phyloP scores from a whole-genome alignment of 495 filamentous ascomycete genomes.

The Penicillium macrosclerotiorum region DNA sequence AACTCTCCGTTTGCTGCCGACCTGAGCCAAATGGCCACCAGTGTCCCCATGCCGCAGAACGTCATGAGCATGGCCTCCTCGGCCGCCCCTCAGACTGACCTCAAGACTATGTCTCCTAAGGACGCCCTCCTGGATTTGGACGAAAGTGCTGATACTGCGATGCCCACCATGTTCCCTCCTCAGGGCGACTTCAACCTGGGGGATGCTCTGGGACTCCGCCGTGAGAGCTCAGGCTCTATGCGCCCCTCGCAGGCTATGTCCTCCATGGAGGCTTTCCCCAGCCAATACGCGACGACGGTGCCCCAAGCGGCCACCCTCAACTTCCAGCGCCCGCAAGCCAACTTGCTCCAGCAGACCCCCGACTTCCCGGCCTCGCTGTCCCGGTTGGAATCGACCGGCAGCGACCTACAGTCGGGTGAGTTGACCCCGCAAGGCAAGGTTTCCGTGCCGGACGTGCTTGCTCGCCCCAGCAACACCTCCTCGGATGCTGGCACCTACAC shows the following conservation, averaged over 20 bases:
- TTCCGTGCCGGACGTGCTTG: constrained; percentile 33
- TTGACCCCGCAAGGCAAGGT: constrained; percentile 30
- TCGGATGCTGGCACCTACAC: constrained; percentile 89
- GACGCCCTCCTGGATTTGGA: constrained; percentile 85
- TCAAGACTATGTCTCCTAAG: constrained; percentile 94
- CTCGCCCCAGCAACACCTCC: constrained; percentile 57
- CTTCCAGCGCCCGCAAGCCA: constrained; percentile 38
- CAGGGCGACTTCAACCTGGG: constrained; percentile 42
- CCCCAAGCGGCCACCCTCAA: no score
- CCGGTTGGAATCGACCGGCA: constrained; percentile 64
- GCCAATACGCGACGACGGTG: constrained; percentile 41
- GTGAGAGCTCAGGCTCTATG: constrained; percentile 48
- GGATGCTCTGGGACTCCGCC: constrained; percentile 37
- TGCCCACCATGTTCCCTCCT: constrained; percentile 66
- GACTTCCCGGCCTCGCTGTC: constrained; percentile 60
- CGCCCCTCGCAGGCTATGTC: constrained; percentile 40
- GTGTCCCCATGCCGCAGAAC: constrained; percentile 37
- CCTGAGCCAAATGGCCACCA: constrained; percentile 39
- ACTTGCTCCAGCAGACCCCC: constrained; percentile 46
- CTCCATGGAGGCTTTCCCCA: constrained; percentile 41
- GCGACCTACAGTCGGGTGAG: constrained; percentile 40
- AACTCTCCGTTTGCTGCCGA: constrained; percentile 63
- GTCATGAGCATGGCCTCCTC: constrained; percentile 28
- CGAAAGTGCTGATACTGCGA: constrained; percentile 63
- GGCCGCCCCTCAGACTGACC: constrained; percentile 29